Evolutionary conservation across 2,329 filamentous ascomycete genomes (phyloP).

Genomic region (Fusarium hainanense): DNA sequence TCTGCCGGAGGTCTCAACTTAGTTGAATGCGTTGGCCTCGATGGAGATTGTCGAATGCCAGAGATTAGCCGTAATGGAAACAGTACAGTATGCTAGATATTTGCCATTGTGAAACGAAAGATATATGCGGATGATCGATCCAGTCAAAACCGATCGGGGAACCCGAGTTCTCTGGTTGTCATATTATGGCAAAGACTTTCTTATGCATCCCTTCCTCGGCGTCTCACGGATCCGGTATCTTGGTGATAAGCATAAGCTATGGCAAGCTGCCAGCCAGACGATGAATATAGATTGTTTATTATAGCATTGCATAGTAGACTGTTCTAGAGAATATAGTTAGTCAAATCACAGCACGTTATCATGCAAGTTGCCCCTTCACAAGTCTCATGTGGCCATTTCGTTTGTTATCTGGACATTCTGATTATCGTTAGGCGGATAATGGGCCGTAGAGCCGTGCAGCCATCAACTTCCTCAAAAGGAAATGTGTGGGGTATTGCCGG

Average conservation of each 20-base stretch:
- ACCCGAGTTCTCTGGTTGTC: background rate
- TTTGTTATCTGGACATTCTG: constrained; percentile 2
- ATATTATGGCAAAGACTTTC: background rate
- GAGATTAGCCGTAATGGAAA: background rate
- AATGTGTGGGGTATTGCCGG: constrained; percentile 43
- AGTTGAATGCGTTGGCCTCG: background rate
- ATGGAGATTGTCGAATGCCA: background rate
- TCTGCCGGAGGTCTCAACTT: background rate
- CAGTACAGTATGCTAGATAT: background rate
- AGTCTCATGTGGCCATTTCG: constrained; percentile 5
- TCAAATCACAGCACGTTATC: background rate
- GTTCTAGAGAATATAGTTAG: background rate
- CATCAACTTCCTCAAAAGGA: constrained; percentile 32
- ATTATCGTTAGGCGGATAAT: constrained; percentile 20
- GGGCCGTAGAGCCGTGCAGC: constrained; percentile 41
- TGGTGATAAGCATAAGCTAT: constrained; percentile 10
- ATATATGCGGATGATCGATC: background rate
- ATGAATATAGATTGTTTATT: constrained; percentile 7
- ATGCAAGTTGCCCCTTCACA: constrained; percentile 11
- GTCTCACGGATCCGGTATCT: constrained; percentile 1
- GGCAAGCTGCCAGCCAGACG: constrained; percentile 2
- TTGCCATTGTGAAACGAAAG: constrained; percentile 5
- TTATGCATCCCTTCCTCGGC: background rate
- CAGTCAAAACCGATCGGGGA: background rate
- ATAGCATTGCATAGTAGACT: background rate